Base-by-base conservation (phyloP, 2,329 filamentous ascomycete species). In the Helicocarpus griseus region DNA sequence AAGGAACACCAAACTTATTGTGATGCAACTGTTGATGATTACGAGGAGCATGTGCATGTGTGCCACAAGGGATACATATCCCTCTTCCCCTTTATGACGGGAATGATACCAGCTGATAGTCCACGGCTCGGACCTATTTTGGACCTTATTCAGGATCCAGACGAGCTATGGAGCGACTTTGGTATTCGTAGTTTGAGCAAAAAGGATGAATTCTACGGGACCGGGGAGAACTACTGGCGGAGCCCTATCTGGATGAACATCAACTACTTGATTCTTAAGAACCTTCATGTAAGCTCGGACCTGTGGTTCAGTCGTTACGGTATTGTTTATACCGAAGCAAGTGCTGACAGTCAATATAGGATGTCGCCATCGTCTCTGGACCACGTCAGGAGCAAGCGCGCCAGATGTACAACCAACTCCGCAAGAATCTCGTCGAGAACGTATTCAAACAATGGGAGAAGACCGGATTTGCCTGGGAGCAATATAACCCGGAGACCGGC, bases 51-150 rank as follows among this genome's bases (percentile, higher is more conserved):
- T 62, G 69, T 78, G 33, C 83, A 93, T 19, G 88, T 96, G 39
- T 98, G 93, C 72, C 93, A 97, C 74, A 95, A 95, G 70, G 93
- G 93, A 19, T 98, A 98, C 64, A 82, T 97, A 59, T 93, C 88
- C 21, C 76, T 98, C 26, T 93, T 95, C 69, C 93, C 93, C 1
- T 95, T 97, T 76, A 71, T 97, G 58, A 81, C 88, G 2, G 91
- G 91, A 7, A 76, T 97, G 54, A 64, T 97, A 52, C 79, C 81
- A 54, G 74, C 85, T 1, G 81, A 90, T 51, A 87, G 85, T 68
- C 79, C 85, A 50, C 85, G 85, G 60, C 71, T 98, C 14, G 85
- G 83, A 57, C 80, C 81, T 58, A 76, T 90, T 2, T 72, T 97
- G 48, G 83, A 91, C 57, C 73, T 96, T 38, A 81, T 98, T 33